Base-by-base conservation (phyloP, 148 eudicot genomes). In the Amaranthus palmeri region DNA sequence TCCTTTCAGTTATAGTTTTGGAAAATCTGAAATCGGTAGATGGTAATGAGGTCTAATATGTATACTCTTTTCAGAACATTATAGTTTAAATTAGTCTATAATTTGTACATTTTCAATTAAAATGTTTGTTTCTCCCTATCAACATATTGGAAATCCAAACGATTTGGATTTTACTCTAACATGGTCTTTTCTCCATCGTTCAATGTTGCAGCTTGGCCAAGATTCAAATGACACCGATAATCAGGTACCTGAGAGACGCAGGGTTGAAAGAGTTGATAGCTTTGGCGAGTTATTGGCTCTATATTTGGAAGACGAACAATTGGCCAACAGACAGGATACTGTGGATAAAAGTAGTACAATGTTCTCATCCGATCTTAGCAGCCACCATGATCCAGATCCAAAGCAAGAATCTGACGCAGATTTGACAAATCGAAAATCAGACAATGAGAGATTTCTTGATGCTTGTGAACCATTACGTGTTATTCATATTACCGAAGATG, bases 141-240 rank as follows among this genome's bases (percentile, higher is more conserved):
- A 25, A 25, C 36, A 25, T 25, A 25, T 25, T 25, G 36, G 36
- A 25, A 25, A 25, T 0, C 36, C 36, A 25, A 25, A 25, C 36
- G 36, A 25, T 25, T 25, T 25, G 36, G 36, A 25, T 25, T 25
- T 1, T 25, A 25, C 36, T 25, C 36, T 50, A 50, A 15, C 61
- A 25, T 47, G 10, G 43, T 54, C 52, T 49, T 17, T 54, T 11
- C 15, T 5, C 45, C 25, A 50, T 61, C 41, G 61, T 69, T 25
- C n/a, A 7, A 68, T 55, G 18, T 69, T 70, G 74, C 79, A 76
- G 79, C 69, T 69, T 76, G 69, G 42, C 11, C 63, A 5, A 69
- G 69, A 46, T 15, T 63, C 61, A 51, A 68, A 76, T 62, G 57
- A 15, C 9, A 17, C 36, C 8, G 14, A 54, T 51, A n/a, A 68